Evolutionary conservation across 345 rosid genomes (phyloP).

Genomic region (Arabidopsis thaliana): DNA sequence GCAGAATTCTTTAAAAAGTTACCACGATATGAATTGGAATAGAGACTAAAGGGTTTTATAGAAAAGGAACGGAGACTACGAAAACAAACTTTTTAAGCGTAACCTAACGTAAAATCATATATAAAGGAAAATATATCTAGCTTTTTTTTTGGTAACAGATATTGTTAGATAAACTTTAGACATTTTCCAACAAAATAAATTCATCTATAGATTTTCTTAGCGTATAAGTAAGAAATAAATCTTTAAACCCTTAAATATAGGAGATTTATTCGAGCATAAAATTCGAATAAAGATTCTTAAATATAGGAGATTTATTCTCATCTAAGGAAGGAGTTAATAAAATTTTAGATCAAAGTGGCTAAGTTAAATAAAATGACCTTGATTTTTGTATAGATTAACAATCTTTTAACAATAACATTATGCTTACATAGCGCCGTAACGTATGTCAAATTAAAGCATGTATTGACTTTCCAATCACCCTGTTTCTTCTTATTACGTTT

Average conservation of each 20-base stretch:
- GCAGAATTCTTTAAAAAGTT: not conserved
- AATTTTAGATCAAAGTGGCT: too few species aligned
- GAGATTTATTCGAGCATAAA: too few species aligned
- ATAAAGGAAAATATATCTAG: not conserved
- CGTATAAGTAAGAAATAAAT: not conserved
- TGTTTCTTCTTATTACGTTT: not conserved
- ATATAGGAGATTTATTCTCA: too few species aligned
- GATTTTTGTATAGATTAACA: not conserved
- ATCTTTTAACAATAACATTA: not conserved
- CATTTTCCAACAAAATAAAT: slow-evolving; percentile 1
- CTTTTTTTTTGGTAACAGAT: not conserved
- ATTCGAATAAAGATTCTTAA: too few species aligned
- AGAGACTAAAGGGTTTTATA: not conserved
- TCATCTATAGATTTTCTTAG: slow-evolving; percentile 1
- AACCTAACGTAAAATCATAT: not conserved
- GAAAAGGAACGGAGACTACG: not conserved
- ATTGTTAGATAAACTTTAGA: not conserved
- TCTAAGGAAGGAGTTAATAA: too few species aligned
- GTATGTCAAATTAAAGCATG: not conserved
- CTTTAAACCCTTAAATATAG: not conserved
- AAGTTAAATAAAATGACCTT: not conserved
- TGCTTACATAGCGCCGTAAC: not conserved
- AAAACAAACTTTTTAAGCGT: not conserved
- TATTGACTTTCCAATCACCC: not conserved
- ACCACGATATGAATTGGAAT: not conserved